These are phyloP conservation scores for Termitomyces sp. DNA, from an alignment of 768 basidiomycete species.

Conservation along the genomic window DNA sequence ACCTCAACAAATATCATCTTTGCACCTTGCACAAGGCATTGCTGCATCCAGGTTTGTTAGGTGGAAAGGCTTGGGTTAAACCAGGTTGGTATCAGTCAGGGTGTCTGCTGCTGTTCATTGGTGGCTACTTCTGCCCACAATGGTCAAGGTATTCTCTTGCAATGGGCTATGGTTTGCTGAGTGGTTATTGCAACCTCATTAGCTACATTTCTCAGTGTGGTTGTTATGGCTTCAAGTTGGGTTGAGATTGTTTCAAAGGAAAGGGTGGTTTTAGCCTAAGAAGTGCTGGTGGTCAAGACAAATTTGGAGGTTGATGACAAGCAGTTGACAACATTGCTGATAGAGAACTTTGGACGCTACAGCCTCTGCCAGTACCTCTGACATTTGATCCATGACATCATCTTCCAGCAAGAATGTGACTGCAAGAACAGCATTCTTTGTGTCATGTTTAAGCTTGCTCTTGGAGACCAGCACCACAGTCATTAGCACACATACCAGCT, in stretches of 20 bases:
- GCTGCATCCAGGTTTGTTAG: constrained; percentile 4
- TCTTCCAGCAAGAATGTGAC: constrained; percentile 4
- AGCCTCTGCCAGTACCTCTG: not conserved
- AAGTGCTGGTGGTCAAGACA: no score
- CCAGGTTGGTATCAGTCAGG: not conserved
- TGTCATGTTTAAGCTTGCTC: not conserved
- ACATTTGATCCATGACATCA: not conserved
- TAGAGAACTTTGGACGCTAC: not conserved
- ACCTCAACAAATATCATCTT: not conserved
- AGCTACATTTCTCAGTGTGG: not conserved
- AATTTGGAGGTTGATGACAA: no score
- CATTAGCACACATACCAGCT: constrained; percentile 1
- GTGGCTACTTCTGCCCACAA: not conserved
- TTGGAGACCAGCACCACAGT: not conserved
- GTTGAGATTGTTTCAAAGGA: not conserved
- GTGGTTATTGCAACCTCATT: not conserved
- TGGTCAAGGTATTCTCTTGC: not conserved
- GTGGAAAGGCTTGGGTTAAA: not conserved
- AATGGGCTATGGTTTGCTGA: not conserved
- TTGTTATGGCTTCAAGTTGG: not conserved
- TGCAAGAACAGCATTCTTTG: not conserved
- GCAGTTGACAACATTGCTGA: not conserved
- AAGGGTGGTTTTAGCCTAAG: no score
- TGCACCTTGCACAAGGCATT: not conserved
- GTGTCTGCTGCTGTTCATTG: not conserved